Evolutionary conservation across 2,329 filamentous ascomycete genomes (phyloP).

Genomic region (Macrophomina phaseolina): DNA sequence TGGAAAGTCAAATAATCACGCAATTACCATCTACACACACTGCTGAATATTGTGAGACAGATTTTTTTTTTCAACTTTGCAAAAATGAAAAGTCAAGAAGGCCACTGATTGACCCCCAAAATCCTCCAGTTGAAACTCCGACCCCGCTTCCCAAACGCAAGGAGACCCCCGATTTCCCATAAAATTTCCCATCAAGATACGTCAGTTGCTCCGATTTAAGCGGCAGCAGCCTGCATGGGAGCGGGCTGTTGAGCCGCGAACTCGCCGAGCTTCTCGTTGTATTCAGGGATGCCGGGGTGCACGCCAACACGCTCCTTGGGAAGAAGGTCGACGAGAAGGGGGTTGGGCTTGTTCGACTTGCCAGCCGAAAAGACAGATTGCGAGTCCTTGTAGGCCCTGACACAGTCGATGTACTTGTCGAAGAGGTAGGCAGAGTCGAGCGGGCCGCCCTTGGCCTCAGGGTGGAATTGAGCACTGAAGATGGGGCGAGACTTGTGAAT

Average conservation of each 20-base stretch:
- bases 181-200: background rate
- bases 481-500: conserved; percentile 96
- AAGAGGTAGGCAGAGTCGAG: conserved; percentile 96
- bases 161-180: conserved; percentile 15
- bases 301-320: conserved; percentile 96
- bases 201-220: conserved; percentile 39
- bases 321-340: conserved; percentile 87
- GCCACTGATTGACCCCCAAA: background rate
- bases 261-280: conserved; percentile 26
- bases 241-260: conserved; percentile 17
- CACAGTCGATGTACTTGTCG: conserved; percentile 92
- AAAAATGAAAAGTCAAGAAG: background rate
- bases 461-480: conserved; percentile 98
- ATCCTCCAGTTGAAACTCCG: background rate
- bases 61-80: background rate
- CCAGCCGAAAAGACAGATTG: conserved; percentile 72
- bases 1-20: too few relatives aligned
- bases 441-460: conserved; percentile 95
- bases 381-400: conserved; percentile 85
- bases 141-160: background rate
- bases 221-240: conserved; percentile 28
- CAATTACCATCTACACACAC: too few relatives aligned
- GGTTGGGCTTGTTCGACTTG: conserved; percentile 85
- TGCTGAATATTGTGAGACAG: too few relatives aligned
- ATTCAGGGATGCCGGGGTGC: conserved; percentile 47